Base-by-base conservation (phyloP, 179 eudicot genomes). In the Beta macrorhiza region DNA sequence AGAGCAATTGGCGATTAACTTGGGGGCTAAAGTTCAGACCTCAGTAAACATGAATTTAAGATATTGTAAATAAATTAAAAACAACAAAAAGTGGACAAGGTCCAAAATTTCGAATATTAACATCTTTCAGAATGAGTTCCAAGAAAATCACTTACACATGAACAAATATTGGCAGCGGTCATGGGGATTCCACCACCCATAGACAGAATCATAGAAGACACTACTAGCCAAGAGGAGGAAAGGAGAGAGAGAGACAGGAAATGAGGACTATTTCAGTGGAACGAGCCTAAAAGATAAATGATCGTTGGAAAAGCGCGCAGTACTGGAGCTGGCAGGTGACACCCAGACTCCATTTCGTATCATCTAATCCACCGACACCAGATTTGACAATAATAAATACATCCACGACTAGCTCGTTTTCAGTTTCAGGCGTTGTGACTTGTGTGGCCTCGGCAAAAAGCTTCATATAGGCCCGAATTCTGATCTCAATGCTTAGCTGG, bases 401-500 rank as follows among this genome's bases (percentile, higher is more conserved):
- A 67, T 58, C 45, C 68, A 61, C 52, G 64, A 47, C 61, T 56
- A 68, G n/a, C 44, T 29, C 19, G 13, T 11, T 57, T 70, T 61
- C 57, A n/a, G 68, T 57, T 45, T 45, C 67, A 76, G 67, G 76
- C 82, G 72, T 53, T 11, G 6, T 37, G 42, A 37, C 42, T 37
- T 37, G 42, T 25, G 25, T 10, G 64, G 37, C 20, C 47, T 57
- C 75, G 12, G 42, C 19, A 74, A 19, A 25, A 74, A 19, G 79
- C 75, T 81, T 75, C 64, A 45, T 20, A 13, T 14, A 47, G 45
- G 44, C 67, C 55, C 10, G 52, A 17, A 57, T 58, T 75, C 53
- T 75, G 67, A 49, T 52, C 65, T 45, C 79, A 67, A 67, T 73
- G 68, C 57, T 75, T 67, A 69, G 59, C 51, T 17, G 25, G 44